Evolutionary conservation across 139 green algal genomes (phyloP), one percentile per base, ranked within the genome.

Genomic region (Chlamydomonas asymmetrica): DNA sequence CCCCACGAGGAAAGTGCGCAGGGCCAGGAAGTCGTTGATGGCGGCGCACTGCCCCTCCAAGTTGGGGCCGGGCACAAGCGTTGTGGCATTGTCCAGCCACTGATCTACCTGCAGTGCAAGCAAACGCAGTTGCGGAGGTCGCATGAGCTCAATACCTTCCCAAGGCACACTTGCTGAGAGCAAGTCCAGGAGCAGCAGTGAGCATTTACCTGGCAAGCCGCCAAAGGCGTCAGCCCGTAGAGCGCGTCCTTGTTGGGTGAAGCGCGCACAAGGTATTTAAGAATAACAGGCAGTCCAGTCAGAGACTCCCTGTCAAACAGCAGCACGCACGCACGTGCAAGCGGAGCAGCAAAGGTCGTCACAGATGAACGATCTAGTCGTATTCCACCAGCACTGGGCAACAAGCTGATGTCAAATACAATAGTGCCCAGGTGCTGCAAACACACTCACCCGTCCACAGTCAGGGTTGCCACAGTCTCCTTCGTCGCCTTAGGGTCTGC

Each of bases 1-100:
- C 77, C 93, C 95, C 3, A 94, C 93, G 22, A 98, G 78, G 82
- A 89, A 97, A 31, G 92, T 96, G 64, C 94, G 83, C 64, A 95
- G 80, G 0, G 87, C 72, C 27, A 98, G 82, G 66, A 89, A 97
- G 34, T 82, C 69, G 70, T 97, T 88, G 5, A 97, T 57, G 0
- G 74, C 61, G 70, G 40, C 37, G 75, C 79, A 92, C 16, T 84
- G 77, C 8, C 73, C 64, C 66, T 95, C 91, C 10, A 99, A 85
- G 6, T 57, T 79, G 0, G 78, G 63, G 18, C 92, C 91, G 10
- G 83, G 73, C 3, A 88, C 85, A 18, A 98, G 77, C 29, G 71
- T 57, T 0, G 66, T 25, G 22, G 71, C 70, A 48, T 88, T 92
- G 20, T 98, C 94, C 5, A 98, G 67, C 91, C 90, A 97, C 34